A percentile compares a stretch with the other conserved stretches of the same genome.
Conservation (phyloP, 192 early-diverging fungal genomes). For the Spizellomyces punctatus region DNA sequence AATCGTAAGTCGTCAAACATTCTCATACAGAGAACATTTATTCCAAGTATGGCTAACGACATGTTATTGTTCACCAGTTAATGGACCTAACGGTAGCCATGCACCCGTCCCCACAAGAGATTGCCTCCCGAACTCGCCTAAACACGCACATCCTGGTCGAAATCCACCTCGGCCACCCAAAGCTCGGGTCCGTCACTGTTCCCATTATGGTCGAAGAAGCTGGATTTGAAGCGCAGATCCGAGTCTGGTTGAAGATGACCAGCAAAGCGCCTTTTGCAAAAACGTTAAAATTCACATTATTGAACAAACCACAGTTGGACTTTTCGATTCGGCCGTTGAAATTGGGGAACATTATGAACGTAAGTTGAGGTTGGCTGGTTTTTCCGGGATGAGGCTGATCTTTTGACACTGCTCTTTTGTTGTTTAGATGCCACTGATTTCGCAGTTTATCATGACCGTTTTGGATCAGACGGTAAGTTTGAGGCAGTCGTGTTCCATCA, state of each 20-base stretch:
- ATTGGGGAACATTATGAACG: slow-evolving; percentile 32
- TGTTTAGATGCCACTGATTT: slow-evolving; percentile 7
- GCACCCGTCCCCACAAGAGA: slow-evolving; percentile 31
- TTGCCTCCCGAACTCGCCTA: slow-evolving; percentile 22
- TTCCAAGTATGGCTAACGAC: neutral
- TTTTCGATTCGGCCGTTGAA: slow-evolving; percentile 32
- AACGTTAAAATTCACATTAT: slow-evolving; percentile 17
- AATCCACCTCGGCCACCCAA: slow-evolving; percentile 27
- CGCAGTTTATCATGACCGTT: slow-evolving; percentile 31
- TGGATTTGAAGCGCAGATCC: slow-evolving; percentile 33
- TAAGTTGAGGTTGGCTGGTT: neutral
- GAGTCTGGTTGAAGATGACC: slow-evolving; percentile 20
- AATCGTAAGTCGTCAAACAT: neutral
- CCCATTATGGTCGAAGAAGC: slow-evolving; percentile 30
- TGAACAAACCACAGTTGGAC: slow-evolving; percentile 23
- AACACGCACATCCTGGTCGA: slow-evolving; percentile 34
- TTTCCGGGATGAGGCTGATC: neutral
- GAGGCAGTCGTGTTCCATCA: no score
- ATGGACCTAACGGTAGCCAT: slow-evolving; percentile 33
- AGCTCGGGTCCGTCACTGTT: slow-evolving; percentile 26
- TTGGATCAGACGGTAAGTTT: slow-evolving; percentile 17
- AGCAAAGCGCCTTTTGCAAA: slow-evolving; percentile 29
- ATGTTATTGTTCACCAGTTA: neutral
- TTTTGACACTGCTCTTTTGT: neutral
- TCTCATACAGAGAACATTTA: neutral